phyloP scores from a whole-genome alignment of 1,284 basidiomycete species.

The Ganoderma meredithae region DNA sequence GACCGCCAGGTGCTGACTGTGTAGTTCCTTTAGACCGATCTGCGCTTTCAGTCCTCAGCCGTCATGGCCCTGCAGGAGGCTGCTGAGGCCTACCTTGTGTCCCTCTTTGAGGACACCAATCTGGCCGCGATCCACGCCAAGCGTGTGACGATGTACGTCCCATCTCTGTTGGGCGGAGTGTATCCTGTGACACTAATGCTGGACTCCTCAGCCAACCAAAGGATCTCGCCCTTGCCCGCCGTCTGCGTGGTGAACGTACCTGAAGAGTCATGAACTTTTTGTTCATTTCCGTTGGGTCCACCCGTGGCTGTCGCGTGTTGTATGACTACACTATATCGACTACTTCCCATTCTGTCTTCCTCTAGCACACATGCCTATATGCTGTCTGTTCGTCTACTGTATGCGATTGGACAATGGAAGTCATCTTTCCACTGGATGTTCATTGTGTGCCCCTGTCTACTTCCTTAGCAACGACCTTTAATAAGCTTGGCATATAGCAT shows the following conservation, averaged over 20 bases:
- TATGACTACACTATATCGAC: slow-evolving; percentile 28
- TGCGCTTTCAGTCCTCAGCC: slow-evolving; percentile 94
- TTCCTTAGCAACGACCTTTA: not conserved
- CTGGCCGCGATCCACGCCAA: slow-evolving; percentile 88
- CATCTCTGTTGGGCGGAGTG: not conserved
- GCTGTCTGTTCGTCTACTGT: slow-evolving; percentile 26
- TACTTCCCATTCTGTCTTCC: slow-evolving; percentile 18
- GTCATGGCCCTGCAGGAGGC: slow-evolving; percentile 93
- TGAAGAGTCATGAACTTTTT: slow-evolving; percentile 45
- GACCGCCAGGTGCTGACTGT: slow-evolving; percentile 14
- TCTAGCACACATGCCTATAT: slow-evolving; percentile 29
- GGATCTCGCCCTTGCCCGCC: slow-evolving; percentile 83
- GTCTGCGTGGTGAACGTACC: slow-evolving; percentile 81
- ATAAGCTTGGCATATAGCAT: too few species aligned
- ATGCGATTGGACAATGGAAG: slow-evolving; percentile 25
- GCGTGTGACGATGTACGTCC: slow-evolving; percentile 76
- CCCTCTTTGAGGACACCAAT: slow-evolving; percentile 87
- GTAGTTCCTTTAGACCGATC: slow-evolving; percentile 63
- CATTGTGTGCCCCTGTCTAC: not conserved
- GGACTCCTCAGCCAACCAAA: slow-evolving; percentile 56
- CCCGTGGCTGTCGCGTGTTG: slow-evolving; percentile 27
- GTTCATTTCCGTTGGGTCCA: slow-evolving; percentile 14
- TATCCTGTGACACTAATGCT: slow-evolving; percentile 6
- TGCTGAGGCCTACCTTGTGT: slow-evolving; percentile 92
- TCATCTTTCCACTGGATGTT: slow-evolving; percentile 8